Evolutionary conservation across 306 rosid genomes (phyloP), one percentile per base, ranked within the genome.

Genomic region (Carpinus viminea): DNA sequence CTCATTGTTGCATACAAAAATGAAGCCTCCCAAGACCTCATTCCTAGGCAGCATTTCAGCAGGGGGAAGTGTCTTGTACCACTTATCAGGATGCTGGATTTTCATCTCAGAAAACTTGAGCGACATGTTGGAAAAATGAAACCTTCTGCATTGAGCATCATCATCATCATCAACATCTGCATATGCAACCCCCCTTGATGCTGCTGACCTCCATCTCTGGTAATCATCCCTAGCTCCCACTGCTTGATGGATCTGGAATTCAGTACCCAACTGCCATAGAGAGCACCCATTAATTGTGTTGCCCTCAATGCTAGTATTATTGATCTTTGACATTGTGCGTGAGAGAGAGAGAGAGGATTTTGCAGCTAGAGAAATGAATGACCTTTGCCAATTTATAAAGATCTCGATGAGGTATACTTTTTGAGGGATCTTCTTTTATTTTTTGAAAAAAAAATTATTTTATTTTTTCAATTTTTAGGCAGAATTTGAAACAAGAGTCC

Each of bases 21-120:
- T 81, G 60, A 57, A 81, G 45, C 80, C 77, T 11, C 84, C 84
- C 73, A 81, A 76, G 41, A 62, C 77, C 80, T 75, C 80, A 51
- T 81, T 75, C 61, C 80, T 60, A 5, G 80, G 84, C 77, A 81
- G 66, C 80, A 70, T 70, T 61, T 76, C 84, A 48, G 80, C 72
- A 6, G 71, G 73, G 31, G 84, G 84, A 73, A 81, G 73, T 4
- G 66, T 57, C 21, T 48, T 76, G 16, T 69, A 75, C 73, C 80
- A 45, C 47, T 50, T 70, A 34, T 60, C 72, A 21, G 68, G 66
- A 8, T 41, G 46, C 31, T 36, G 47, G 13, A 43, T 24, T 77
- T 46, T 77, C 60, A 70, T 55, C 38, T 78, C 46, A 15, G 65
- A 55, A 2, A 47, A 57, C 45, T 48, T 60, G 38, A 47, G 64